Conservation (phyloP, 306 rosid species). For the Fragaria ananassa region DNA sequence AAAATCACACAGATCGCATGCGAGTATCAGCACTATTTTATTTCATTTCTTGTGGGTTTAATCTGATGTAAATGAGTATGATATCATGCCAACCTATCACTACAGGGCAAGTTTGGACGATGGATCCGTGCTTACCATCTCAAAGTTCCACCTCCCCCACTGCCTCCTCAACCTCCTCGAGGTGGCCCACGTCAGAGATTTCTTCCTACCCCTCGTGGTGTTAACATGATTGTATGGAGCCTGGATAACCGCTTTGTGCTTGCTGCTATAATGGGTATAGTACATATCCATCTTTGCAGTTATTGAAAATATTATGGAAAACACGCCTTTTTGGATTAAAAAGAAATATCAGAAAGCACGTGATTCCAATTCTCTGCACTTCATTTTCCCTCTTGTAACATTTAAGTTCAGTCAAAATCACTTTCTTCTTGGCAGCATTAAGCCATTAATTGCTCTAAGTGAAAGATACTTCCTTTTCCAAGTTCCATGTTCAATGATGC, state of each 20-base stretch:
- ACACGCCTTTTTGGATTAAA: neutral
- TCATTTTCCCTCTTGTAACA: neutral
- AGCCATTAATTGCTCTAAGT: neutral
- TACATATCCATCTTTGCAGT: slow-evolving; percentile 3
- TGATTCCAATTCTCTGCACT: neutral
- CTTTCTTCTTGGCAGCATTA: neutral
- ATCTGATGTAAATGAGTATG: slow-evolving; percentile 1
- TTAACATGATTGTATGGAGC: slow-evolving; percentile 94
- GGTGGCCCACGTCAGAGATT: slow-evolving; percentile 90
- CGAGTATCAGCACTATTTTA: slow-evolving; percentile 39
- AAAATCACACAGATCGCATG: slow-evolving; percentile 81
- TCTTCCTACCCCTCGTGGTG: slow-evolving; percentile 91
- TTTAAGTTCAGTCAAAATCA: neutral
- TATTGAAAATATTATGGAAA: too few species aligned
- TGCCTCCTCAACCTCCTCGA: slow-evolving; percentile 87
- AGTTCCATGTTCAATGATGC: neutral
- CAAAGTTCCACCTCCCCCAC: slow-evolving; percentile 87
- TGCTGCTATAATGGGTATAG: slow-evolving; percentile 92
- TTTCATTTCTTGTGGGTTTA: slow-evolving; percentile 2
- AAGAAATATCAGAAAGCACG: neutral
- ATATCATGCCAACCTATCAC: slow-evolving; percentile 16
- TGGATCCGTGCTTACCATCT: slow-evolving; percentile 94
- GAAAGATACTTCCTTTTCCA: neutral
- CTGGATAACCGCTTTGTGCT: slow-evolving; percentile 90
- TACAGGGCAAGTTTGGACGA: slow-evolving; percentile 80